Evolutionary conservation across 495 filamentous ascomycete species (phyloP), one percentile per base, ranked within the genome.

Genomic region (Aspergillus sclerotioniger): DNA sequence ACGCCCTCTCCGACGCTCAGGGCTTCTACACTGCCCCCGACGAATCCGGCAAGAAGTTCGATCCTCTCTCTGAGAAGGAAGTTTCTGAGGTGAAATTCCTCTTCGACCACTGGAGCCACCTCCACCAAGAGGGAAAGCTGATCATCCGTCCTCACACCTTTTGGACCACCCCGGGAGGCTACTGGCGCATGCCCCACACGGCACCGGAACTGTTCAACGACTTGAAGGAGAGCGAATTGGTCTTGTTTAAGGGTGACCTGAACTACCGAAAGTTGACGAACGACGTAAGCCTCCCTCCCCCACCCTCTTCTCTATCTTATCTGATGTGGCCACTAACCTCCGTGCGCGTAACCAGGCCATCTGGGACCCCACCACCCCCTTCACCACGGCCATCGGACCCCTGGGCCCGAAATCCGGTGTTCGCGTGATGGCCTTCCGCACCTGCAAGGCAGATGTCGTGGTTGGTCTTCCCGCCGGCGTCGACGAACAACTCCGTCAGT

Each of bases 211-310:
- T 98, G 32, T 82, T 84, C 52, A 82, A 89, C 6, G 92, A 96
- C 63, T 71, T 98, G n/a, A 84, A 90, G 74, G 74, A 84, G 59
- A 87, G 86, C 58, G 91, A 96, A 69, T 76, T 98, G n/a, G 90
- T 96, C 0, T 82, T 98, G 20, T 96, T 96, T 77, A 98, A 98
- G 77, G 94, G 94, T 8, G 94, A 98, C 74, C 67, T 98, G 62
- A 98, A 98, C 66, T 98, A 98, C 65, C 78, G 94, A 33, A 98
- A 98, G 67, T 67, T 98, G 54, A 89, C 86, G 21, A 90, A 82
- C 25, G 95, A 98, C 74, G 91, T 92, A 76, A 81, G 86, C 75
- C 50, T 20, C 15, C 45, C 28, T 37, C 53, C 51, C n/a, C 41
- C 21, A 29, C 21, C 21, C 15, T 58, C 13, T 6, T 44, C 9